Evolutionary conservation across 441 rosid species (phyloP), one percentile per base, ranked within the genome.

Genomic region (Gossypium lobatum): DNA sequence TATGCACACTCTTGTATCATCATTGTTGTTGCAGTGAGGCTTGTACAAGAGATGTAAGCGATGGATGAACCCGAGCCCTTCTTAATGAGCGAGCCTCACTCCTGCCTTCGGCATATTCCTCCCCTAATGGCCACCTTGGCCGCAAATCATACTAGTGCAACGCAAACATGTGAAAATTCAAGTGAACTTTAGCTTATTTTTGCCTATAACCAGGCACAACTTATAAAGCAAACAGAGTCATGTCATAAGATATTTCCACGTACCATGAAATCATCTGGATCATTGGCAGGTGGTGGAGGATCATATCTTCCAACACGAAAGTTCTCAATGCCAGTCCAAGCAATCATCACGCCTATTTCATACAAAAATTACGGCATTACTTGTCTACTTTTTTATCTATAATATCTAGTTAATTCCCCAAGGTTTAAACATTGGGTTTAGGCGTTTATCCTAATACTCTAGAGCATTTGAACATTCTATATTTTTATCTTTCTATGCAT

Each of bases 251-350:
- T 60, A n/a, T 62, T 0, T 4, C 71, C 62, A 79, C 85, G 68
- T 81, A 95, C 97, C 96, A 83, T 69, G 67, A 71, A 78, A 86
- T 95, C 93, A 4, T 87, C 96, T 26, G 94, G 92, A 52, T 91
- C 96, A 7, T 73, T 76, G 50, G 84, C 88, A 73, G 88, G 89
- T 16, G 97, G 98, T 48, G 97, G 88, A 78, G 97, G 97, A 83
- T 95, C 97, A 69, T 74, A 95, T 83, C 98, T 89, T 83, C 98
- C 98, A 78, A 78, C 80, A 70, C 88, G 81, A 63, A 91, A 91
- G 83, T 95, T 93, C 85, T 95, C 98, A 1, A 95, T 89, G 61
- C 97, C 98, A 61, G 98, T 91, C 98, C 98, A 95, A 75, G 98
- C 97, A 76, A 95, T 87, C 98, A 95, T 95, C 69, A 88, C 97